Conservation (phyloP, 306 rosid genomes). For the Elaeagnus macrophylla region DNA sequence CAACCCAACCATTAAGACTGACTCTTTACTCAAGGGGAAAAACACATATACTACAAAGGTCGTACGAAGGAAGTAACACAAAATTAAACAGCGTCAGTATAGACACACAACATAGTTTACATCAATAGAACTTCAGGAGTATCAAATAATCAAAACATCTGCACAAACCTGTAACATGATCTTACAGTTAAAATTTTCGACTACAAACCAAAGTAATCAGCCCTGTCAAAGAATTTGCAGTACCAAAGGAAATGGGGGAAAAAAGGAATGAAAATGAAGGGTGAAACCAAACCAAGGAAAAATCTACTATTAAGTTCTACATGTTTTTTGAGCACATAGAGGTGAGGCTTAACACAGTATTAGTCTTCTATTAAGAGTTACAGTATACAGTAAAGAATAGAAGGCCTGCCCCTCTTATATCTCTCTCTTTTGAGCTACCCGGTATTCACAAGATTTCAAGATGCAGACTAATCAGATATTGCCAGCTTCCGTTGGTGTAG, state of each 20-base stretch:
- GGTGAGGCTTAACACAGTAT: conserved; percentile 52
- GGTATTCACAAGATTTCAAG: conserved; percentile 60
- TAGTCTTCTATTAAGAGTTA: conserved; percentile 56
- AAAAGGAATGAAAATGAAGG: conserved; percentile 10
- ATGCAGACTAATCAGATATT: conserved; percentile 38
- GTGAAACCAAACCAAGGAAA: conserved; percentile 30
- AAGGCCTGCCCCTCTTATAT: conserved; percentile 44
- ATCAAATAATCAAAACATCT: too few relatives aligned
- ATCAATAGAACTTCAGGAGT: too few relatives aligned
- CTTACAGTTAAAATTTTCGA: too few relatives aligned
- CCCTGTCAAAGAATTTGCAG: conserved; percentile 27
- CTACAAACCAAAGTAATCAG: conserved; percentile 12
- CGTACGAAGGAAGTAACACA: too few relatives aligned
- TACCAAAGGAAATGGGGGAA: conserved; percentile 6
- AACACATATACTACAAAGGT: too few relatives aligned
- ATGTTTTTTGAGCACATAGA: conserved; percentile 32
- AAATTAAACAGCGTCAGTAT: too few relatives aligned
- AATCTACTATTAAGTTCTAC: conserved; percentile 28
- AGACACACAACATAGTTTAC: too few relatives aligned
- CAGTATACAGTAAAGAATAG: conserved; percentile 66
- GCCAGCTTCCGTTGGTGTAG: conserved; percentile 48
- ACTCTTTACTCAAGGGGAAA: too few relatives aligned
- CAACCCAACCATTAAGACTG: too few relatives aligned
- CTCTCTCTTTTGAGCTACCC: conserved; percentile 46
- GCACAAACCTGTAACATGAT: too few relatives aligned